Conservation (phyloP, 805 yeast genomes). For the Candida yuanshanica region DNA sequence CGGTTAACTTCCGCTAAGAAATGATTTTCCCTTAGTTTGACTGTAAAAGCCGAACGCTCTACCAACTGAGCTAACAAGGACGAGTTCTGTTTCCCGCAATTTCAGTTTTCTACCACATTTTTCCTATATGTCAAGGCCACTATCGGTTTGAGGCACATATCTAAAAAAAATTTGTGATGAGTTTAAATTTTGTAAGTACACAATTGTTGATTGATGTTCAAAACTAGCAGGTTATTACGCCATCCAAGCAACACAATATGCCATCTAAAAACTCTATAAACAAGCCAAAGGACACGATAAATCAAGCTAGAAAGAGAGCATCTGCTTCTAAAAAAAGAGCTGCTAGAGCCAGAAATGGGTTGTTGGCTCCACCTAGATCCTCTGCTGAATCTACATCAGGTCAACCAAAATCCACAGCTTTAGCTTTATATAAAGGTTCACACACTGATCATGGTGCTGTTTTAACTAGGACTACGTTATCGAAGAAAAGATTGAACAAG, state of each 20-base stretch:
- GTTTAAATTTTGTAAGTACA: too few species aligned
- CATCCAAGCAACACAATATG: too few species aligned
- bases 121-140: too few species aligned
- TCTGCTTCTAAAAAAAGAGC: conserved; percentile 52
- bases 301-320: conserved; percentile 44
- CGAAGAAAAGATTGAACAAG: conserved; percentile 75
- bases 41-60: conserved; percentile 62
- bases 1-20: conserved; percentile 34
- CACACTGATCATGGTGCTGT: conserved; percentile 18
- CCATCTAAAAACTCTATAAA: conserved; percentile 80
- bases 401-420: conserved; percentile 34
- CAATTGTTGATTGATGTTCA: too few species aligned
- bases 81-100: too few species aligned
- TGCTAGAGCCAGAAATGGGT: conserved; percentile 39
- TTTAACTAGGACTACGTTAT: conserved; percentile 53
- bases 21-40: conserved; percentile 10
- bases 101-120: too few species aligned
- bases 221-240: too few species aligned
- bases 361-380: conserved; percentile 41
- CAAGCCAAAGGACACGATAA: conserved; percentile 62
- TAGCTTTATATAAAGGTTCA: conserved; percentile 34
- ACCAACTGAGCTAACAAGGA: conserved; percentile 62
- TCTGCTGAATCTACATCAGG: conserved; percentile 37
- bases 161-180: too few species aligned
- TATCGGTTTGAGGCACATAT: too few species aligned